A percentile compares a stretch with the other conserved stretches of the same genome.
phyloP scores from a whole-genome alignment of 495 filamentous ascomycete species.

The Tuber microsphaerosporum region DNA sequence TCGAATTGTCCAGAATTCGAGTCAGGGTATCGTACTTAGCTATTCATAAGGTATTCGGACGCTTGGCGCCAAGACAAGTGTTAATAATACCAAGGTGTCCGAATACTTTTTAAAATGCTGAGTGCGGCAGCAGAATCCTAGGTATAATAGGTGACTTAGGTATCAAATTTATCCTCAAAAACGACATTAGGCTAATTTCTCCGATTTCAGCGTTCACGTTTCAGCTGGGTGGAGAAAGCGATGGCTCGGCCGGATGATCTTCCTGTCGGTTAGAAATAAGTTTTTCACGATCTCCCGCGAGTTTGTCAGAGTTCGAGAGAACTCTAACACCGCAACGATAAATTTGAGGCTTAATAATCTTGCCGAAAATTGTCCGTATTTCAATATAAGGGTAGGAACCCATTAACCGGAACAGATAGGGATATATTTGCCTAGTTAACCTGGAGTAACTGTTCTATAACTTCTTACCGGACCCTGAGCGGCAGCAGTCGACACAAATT shows the following conservation, averaged over 20 bases:
- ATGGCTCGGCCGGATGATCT: neutral
- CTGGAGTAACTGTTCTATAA: too few relatives aligned
- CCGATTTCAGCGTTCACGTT: neutral
- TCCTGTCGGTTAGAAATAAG: neutral
- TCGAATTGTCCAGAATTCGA: neutral
- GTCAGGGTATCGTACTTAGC: neutral
- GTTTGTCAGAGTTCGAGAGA: neutral
- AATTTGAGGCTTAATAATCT: neutral
- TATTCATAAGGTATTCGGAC: too few relatives aligned
- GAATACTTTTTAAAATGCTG: too few relatives aligned
- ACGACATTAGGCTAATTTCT: neutral
- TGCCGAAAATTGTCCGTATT: neutral
- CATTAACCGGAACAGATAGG: too few relatives aligned
- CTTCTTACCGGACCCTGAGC: too few relatives aligned
- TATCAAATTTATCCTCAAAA: neutral
- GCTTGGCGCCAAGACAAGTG: too few relatives aligned
- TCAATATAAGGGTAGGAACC: too few relatives aligned
- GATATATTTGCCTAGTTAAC: too few relatives aligned
- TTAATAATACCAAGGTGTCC: too few relatives aligned
- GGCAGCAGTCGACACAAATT: neutral
- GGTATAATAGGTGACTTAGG: neutral
- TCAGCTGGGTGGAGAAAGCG: neutral
- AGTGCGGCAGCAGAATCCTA: neutral
- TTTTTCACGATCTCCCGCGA: neutral
- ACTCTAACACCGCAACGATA: neutral